Evolutionary conservation across 176 grass and related monocot genomes (phyloP).

Genomic region (Carex pumila): DNA sequence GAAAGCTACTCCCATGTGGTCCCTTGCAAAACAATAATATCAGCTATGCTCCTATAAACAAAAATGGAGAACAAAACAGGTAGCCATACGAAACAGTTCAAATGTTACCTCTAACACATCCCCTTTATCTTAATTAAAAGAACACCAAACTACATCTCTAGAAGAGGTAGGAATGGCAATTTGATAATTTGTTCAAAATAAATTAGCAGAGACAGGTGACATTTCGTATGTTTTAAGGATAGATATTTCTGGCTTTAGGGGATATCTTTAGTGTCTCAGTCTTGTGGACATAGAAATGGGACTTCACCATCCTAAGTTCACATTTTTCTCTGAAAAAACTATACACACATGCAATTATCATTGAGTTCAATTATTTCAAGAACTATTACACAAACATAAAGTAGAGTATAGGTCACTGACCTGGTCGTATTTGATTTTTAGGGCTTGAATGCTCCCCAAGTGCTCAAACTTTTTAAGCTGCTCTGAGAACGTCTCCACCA

Average conservation of each 20-base stretch:
- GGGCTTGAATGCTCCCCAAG: slow-evolving; percentile 46
- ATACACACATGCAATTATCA: neutral
- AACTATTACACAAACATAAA: neutral
- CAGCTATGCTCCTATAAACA: slow-evolving; percentile 1
- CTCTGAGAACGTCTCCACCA: slow-evolving; percentile 48
- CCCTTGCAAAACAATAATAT: slow-evolving; percentile 17
- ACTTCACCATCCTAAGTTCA: neutral
- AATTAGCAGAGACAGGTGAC: neutral
- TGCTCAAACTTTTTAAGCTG: slow-evolving; percentile 56
- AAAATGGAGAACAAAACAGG: slow-evolving; percentile 9
- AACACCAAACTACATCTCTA: neutral
- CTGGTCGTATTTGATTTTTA: slow-evolving; percentile 72
- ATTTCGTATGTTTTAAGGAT: neutral
- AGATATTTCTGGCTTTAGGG: neutral
- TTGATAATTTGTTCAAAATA: neutral
- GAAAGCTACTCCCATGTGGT: neutral
- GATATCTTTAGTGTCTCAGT: neutral
- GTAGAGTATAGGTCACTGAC: slow-evolving; percentile 25
- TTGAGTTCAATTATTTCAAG: neutral
- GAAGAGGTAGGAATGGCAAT: neutral
- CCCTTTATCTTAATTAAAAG: neutral
- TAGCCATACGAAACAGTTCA: neutral
- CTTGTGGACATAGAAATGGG: neutral
- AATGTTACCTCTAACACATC: neutral
- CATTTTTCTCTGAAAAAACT: neutral